Evolutionary conservation across 345 rosid species (phyloP), one percentile per base, ranked within the genome.

Genomic region (Eutrema japonicum): DNA sequence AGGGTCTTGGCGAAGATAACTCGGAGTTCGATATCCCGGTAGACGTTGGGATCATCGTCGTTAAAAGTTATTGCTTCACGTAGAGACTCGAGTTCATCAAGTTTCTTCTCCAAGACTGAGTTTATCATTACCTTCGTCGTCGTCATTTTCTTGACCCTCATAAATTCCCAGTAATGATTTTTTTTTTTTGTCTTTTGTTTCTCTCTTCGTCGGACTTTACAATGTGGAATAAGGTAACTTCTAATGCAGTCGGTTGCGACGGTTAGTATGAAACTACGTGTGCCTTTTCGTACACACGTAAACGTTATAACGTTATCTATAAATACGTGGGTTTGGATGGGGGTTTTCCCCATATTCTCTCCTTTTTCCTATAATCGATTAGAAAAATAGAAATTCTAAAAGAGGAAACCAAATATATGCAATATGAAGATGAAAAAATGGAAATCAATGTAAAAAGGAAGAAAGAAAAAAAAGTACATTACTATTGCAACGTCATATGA

Each of bases 51-150:
- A 68, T 60, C 64, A n/a, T 43, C 35, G 2, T 61, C 48, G 5
- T 35, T 7, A 43, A 4, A 29, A 52, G 36, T 68, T 42, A 46
- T 6, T 45, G 46, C 46, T 68, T 61, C 63, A 27, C 41, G 42
- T 10, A 75, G 37, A 61, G 32, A 35, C 49, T 75, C 70, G 36
- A 75, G 73, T 68, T 75, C 74, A 52, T 75, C 74, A 14, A 75
- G 58, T 75, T 68, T 75, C 70, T 61, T 68, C 74, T 68, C 79
- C 43, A 75, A 68, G 26, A 61, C 62, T 45, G 64, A 10, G 51
- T 68, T 68, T 29, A 14, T 62, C 7, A n/a, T 53, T 51, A 43
- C 16, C 11, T n/a, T 63, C 47, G 7, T 60, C 74, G 7, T 60
- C 74, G 26, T 9, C 74, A 66, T 55, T 46, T 41, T 45, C 13